Evolutionary conservation across 164 flowering plant genomes (phyloP), one percentile per base, ranked within the genome.

Genomic region (Macadamia integrifolia): DNA sequence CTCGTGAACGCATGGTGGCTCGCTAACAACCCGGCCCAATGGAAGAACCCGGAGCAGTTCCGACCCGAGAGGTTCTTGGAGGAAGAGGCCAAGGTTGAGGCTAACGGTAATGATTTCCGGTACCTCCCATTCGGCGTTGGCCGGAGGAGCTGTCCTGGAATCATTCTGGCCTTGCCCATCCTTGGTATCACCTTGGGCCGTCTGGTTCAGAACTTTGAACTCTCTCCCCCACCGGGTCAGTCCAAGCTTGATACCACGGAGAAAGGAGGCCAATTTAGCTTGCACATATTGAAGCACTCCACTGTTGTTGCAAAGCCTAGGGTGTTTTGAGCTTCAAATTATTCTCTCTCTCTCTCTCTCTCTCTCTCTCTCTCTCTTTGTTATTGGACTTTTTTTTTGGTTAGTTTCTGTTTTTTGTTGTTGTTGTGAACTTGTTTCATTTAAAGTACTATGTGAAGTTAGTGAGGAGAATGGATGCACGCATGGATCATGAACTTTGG

Each of bases 181-280:
- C 80, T 92, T 0, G 98, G 96, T 1, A 87, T 92, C 72, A 90
- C 98, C 1, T 3, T 92, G 6, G 98, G 98, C 0, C 90, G 98
- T 40, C 52, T 92, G 75, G 91, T 92, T 0, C 98, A 92, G 80
- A 92, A 88, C 49, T 92, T 92, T 32, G 91, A 92, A n/a, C 57
- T 53, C 57, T 53, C 14, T 3, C 57, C 57, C 13, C 57, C 57
- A 1, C 57, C 57, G 3, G 98, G 96, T 6, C 86, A 87, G 72
- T 66, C 76, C 8, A 84, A 90, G 82, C 17, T 90, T 17, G 96
- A 92, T 32, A 85, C 87, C 6, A 1, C 89, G 0, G 98, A 87
- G 87, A 92, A 90, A 62, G 92, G 91, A 2, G 98, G 96, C 3
- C 96, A 92, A 68, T 92, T 92, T 85, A 92, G 98, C 71, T 71